phyloP scores from a whole-genome alignment of 257 asterid species.

The Plantago elongata region DNA sequence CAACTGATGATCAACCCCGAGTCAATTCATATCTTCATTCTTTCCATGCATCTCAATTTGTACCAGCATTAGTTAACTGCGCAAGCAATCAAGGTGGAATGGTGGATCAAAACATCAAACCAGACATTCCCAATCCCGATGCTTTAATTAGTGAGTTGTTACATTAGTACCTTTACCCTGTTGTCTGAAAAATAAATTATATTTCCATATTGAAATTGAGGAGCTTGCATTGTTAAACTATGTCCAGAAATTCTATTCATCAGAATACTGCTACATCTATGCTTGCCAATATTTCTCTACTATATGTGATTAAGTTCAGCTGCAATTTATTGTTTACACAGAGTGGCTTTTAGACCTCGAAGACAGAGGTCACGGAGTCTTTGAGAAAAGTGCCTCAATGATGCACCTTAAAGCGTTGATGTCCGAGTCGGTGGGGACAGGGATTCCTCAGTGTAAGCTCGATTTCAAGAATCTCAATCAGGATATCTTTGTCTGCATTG shows the following conservation, averaged over 20 bases:
- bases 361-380: constrained; percentile 37
- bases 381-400: constrained; percentile 27
- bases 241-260: background rate
- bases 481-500: constrained; percentile 1
- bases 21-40: constrained; percentile 49
- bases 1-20: constrained; percentile 39
- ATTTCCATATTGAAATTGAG: too few relatives aligned
- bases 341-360: constrained; percentile 57
- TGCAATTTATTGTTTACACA: constrained; percentile 29
- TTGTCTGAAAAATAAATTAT: background rate
- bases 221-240: too few relatives aligned
- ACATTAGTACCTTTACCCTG: background rate
- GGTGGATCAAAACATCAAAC: constrained; percentile 24
- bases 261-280: background rate
- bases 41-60: constrained; percentile 49
- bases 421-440: constrained; percentile 20
- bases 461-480: constrained; percentile 4
- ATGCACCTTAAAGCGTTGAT: constrained; percentile 35
- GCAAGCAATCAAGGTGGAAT: constrained; percentile 35
- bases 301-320: constrained; percentile 9
- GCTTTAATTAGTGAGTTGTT: constrained; percentile 67
- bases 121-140: constrained; percentile 40
- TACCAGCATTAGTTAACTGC: constrained; percentile 53
- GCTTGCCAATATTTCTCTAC: background rate
- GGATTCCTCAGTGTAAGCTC: constrained; percentile 20